These are phyloP conservation scores for Xylariales sp. DNA, from an alignment of 2,329 filamentous ascomycete species.

Conservation along the genomic window DNA sequence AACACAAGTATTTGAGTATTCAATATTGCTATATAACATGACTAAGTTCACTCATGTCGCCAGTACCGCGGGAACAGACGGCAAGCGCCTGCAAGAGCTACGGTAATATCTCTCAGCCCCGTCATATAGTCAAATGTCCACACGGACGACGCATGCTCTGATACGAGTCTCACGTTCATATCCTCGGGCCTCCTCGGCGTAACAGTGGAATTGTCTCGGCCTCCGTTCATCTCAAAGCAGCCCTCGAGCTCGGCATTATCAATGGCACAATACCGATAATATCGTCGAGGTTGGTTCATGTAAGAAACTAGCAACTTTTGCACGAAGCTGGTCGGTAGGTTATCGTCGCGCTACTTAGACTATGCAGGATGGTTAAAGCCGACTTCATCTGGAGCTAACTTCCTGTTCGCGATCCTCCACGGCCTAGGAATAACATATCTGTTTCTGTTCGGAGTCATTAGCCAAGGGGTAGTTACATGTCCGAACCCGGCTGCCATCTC, in stretches of 20 bases:
- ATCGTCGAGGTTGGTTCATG: conserved; percentile 22
- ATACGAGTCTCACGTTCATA: conserved; percentile 30
- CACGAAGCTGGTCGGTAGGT: conserved; percentile 23
- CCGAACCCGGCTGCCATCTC: conserved; percentile 32
- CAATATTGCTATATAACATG: too few relatives aligned
- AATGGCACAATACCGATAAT: conserved; percentile 30
- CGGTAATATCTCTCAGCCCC: conserved; percentile 27
- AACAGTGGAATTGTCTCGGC: conserved; percentile 30
- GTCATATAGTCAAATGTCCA: conserved; percentile 33
- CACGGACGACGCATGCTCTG: conserved; percentile 30
- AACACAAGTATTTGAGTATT: too few relatives aligned
- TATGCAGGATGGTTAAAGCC: conserved; percentile 34
- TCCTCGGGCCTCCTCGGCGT: conserved; percentile 31
- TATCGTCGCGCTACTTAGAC: conserved; percentile 21
- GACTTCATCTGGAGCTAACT: conserved; percentile 27
- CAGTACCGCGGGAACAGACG: conserved; percentile 30
- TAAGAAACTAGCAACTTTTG: conserved; percentile 25
- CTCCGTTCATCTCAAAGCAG: conserved; percentile 32
- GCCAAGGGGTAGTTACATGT: conserved; percentile 33
- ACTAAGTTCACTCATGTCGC: not conserved
- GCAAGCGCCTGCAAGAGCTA: conserved; percentile 29
- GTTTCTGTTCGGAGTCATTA: conserved; percentile 24
- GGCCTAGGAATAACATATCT: conserved; percentile 31
- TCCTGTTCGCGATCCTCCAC: conserved; percentile 24
- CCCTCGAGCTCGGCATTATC: conserved; percentile 27